Evolutionary conservation across 768 basidiomycete species (phyloP), one percentile per base, ranked within the genome.

Genomic region (Lactarius hengduanensis): DNA sequence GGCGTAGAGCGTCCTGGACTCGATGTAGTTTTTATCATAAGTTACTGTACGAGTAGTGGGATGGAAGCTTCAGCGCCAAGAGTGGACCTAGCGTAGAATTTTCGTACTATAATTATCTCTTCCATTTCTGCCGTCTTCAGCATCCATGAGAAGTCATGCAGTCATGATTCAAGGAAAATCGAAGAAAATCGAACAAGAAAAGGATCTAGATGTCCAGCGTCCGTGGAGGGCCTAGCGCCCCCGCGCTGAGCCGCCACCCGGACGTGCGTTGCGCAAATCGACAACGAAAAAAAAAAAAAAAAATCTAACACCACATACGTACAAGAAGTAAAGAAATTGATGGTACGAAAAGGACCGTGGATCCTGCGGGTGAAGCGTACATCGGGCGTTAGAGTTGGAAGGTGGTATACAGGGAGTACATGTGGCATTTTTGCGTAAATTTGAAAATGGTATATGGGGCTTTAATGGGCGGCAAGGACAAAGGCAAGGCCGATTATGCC

Each of bases 391-490:
- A 43, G 60, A 15, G 65, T 45, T 18, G 57, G 62, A 13, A 32
- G 59, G 59, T 57, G 59, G 59, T 57, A 63, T 56, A 45, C 32
- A 45, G 28, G 11, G 54, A 60, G 36, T 45, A 36, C 61, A 50
- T 56, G 22, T 45, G 54, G 65, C 41, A 36, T 62, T 5, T 11
- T 41, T 11, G 4, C 30, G 56, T 43, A 28, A 15, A 20, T 36
- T 18, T 59, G 28, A 20, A 30, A 41, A 38, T 2, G 18, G n/a
- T 18, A 13, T 30, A 40, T 20, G 18, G 43, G 20, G 47, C 9
- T 58, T 67, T 61, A 28, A 70, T 50, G 13, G 63, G 58, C 3
- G 61, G 54, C 4, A 70, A 36, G 22, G 40, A 36, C 16, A 38
- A 20, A 50, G 30, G 67, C 53, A 4, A 38, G 30, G 2, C 28